A percentile compares a stretch with the other conserved stretches of the same genome.
Evolutionary conservation across 1,139 yeast genomes (phyloP).

Genomic region (Saccharomycopsis phalli): DNA sequence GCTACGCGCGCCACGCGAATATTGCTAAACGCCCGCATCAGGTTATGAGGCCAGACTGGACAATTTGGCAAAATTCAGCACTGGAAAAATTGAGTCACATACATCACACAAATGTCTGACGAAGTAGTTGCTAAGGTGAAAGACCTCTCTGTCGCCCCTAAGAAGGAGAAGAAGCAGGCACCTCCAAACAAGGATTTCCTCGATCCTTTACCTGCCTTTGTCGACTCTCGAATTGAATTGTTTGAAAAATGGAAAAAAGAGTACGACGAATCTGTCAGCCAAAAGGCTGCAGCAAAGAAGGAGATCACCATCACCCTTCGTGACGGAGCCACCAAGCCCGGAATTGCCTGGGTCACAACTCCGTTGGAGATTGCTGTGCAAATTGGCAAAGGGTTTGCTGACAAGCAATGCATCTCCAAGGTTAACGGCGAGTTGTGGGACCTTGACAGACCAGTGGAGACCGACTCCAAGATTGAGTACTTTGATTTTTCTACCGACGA

Average conservation of each 20-base stretch:
- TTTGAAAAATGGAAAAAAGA: slow-evolving; percentile 76
- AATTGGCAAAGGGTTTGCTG: slow-evolving; percentile 82
- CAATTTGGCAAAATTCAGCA: too few species aligned
- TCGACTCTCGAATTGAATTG: slow-evolving; percentile 67
- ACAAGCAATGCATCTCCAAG: slow-evolving; percentile 84
- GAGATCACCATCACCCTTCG: slow-evolving; percentile 75
- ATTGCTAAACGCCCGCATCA: too few species aligned
- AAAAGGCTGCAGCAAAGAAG: slow-evolving; percentile 43
- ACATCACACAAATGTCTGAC: too few species aligned
- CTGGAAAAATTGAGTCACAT: too few species aligned
- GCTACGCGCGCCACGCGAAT: slow-evolving; percentile 2
- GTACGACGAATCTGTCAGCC: slow-evolving; percentile 64
- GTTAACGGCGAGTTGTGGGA: slow-evolving; percentile 93
- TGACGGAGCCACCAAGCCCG: slow-evolving; percentile 76
- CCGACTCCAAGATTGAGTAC: slow-evolving; percentile 61
- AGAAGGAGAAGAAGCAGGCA: slow-evolving; percentile 25
- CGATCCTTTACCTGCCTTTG: slow-evolving; percentile 75
- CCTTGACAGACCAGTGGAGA: slow-evolving; percentile 87
- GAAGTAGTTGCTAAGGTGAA: slow-evolving; percentile 1
- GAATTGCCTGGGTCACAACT: slow-evolving; percentile 79
- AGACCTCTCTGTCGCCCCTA: slow-evolving; percentile 8
- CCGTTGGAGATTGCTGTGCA: slow-evolving; percentile 80
- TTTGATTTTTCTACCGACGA: slow-evolving; percentile 76
- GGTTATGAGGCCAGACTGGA: too few species aligned
- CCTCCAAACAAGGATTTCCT: slow-evolving; percentile 29